Percentiles rank a stretch among this genome's conserved stretches.
Conservation (phyloP, 805 yeast genomes). For the Myxozyma monticola region DNA sequence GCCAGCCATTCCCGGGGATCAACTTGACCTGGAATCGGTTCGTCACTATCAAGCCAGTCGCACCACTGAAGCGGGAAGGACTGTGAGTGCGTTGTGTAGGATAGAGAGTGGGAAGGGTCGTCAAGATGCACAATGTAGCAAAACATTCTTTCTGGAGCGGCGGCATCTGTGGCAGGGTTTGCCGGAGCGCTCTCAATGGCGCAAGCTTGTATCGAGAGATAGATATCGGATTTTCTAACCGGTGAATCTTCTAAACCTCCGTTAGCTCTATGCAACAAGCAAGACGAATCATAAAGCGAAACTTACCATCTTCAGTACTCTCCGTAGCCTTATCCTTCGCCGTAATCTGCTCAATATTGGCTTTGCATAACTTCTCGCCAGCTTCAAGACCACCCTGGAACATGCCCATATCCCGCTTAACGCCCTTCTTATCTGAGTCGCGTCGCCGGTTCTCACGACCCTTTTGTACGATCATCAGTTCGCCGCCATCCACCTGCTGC, state of each 20-base stretch:
- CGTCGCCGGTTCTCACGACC: slow-evolving; percentile 44
- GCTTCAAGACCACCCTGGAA: slow-evolving; percentile 76
- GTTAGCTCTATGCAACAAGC: neutral
- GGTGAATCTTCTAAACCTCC: slow-evolving; percentile 19
- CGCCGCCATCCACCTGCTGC: slow-evolving; percentile 72
- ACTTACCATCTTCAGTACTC: slow-evolving; percentile 34
- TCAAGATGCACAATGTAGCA: slow-evolving; percentile 72
- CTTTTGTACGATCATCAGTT: slow-evolving; percentile 53
- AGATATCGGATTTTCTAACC: slow-evolving; percentile 56
- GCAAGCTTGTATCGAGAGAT: slow-evolving; percentile 68
- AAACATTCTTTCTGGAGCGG: slow-evolving; percentile 46
- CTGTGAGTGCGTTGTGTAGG: slow-evolving; percentile 77
- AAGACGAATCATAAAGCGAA: neutral
- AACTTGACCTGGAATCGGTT: slow-evolving; percentile 25
- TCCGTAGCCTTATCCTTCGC: slow-evolving; percentile 37
- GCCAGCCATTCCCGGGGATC: slow-evolving; percentile 75
- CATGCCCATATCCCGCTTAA: slow-evolving; percentile 57
- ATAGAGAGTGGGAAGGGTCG: slow-evolving; percentile 76
- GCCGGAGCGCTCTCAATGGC: slow-evolving; percentile 37
- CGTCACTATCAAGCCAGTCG: slow-evolving; percentile 69
- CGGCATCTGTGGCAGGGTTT: slow-evolving; percentile 41
- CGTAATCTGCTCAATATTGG: slow-evolving; percentile 61
- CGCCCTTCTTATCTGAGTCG: slow-evolving; percentile 38
- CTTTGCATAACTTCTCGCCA: slow-evolving; percentile 85
- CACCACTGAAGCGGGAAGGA: slow-evolving; percentile 91